Base-by-base conservation (phyloP, 306 rosid species). In the Delonix regia region DNA sequence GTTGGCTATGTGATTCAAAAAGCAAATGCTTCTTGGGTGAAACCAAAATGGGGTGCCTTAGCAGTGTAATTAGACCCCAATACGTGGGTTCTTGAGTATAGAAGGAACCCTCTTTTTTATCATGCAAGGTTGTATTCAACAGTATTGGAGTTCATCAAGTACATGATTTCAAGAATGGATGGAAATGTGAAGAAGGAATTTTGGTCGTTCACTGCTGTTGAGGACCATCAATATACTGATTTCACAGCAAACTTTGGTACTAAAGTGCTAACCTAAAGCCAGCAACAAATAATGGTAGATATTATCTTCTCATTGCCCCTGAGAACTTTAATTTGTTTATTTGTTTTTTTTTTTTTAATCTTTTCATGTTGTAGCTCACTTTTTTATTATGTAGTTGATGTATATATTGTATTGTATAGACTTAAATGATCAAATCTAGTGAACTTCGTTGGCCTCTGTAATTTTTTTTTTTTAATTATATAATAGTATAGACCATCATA, bases 61-160 rank as follows among this genome's bases (percentile, higher is more conserved):
- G 93, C 80, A 1, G 96, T 92, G 84, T 97, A 93, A 80, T 78
- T 91, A 49, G 92, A 89, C 82, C 87, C 97, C 0, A 85, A 85
- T 36, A 93, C 98, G 1, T 95, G 97, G 99, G n/a, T 95, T 78
- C 87, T 95, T 59, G 98, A 95, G 80, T 95, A 95, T 21, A 86
- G 55, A 60, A 82, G 87, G 68, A 91, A 90, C 78, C 84, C 83
- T 3, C 45, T 86, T 18, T 74, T 78, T 27, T 85, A 92, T 15
- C 81, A 51, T 27, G 82, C 84, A 21, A 84, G 88, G 74, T 67
- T 91, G 74, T 77, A 79, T 79, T 79, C 88, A 21, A 80, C 82
- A 60, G 83, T 79, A 56, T 33, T 70, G 18, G 86, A 90, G 15
- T 81, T 87, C 70, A 73, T 89, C 75, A 90, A 84, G 44, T 70